phyloP scores from a whole-genome alignment of 768 basidiomycete genomes.

The Russula lepida region DNA sequence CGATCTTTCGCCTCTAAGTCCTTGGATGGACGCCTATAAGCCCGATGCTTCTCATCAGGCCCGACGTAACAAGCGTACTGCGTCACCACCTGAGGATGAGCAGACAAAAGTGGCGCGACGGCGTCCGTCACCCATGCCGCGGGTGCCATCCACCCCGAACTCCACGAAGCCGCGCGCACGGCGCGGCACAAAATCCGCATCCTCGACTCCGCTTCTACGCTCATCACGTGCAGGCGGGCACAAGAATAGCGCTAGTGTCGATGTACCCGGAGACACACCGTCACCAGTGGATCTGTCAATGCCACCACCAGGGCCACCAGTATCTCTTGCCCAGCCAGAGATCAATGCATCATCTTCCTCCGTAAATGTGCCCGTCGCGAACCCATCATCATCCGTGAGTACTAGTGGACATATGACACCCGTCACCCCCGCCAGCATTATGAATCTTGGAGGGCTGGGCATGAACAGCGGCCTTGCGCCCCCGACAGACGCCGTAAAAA shows the following conservation, averaged over 20 bases:
- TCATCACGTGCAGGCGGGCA: constrained; percentile 37
- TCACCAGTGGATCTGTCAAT: constrained; percentile 84
- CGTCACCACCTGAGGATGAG: constrained; percentile 19
- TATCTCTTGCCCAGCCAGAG: constrained; percentile 6
- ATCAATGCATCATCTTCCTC: constrained; percentile 4
- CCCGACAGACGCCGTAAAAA: constrained; percentile 21
- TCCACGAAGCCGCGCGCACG: constrained; percentile 3
- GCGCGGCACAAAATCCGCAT: constrained; percentile 20
- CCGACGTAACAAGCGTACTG: constrained; percentile 14
- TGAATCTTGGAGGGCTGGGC: constrained; percentile 72
- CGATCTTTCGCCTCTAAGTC: constrained; percentile 73
- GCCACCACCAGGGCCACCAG: constrained; percentile 72
- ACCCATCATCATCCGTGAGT: not conserved
- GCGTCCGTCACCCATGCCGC: constrained; percentile 17
- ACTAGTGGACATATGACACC: constrained; percentile 37
- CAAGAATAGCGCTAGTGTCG: constrained; percentile 30
- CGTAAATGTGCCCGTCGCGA: not conserved
- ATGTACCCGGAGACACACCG: constrained; percentile 48
- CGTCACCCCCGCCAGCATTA: constrained; percentile 86
- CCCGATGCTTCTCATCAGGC: constrained; percentile 28
- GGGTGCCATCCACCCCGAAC: constrained; percentile 3
- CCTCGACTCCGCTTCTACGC: constrained; percentile 19
- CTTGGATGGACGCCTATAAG: constrained; percentile 61
- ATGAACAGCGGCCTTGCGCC: constrained; percentile 39
- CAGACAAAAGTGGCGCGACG: constrained; percentile 10